phyloP scores from a whole-genome alignment of 208 protist species.

The Crithidia expoeki region DNA sequence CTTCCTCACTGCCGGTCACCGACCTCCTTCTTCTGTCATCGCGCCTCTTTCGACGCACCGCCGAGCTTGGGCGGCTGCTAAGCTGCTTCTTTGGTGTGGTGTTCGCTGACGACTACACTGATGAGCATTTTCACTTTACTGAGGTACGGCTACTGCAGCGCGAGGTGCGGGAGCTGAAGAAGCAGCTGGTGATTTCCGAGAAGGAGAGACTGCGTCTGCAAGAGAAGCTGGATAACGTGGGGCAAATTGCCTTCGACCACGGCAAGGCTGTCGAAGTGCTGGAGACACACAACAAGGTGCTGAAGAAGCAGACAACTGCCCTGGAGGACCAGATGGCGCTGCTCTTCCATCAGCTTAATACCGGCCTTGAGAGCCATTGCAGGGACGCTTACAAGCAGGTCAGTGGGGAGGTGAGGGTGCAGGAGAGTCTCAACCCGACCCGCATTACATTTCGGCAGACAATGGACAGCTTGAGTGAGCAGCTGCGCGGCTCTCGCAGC shows the following conservation, averaged over 20 bases:
- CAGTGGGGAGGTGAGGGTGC: conserved; percentile 71
- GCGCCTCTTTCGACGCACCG: conserved; percentile 82
- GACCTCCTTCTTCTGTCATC: conserved; percentile 90
- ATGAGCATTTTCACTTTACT: conserved; percentile 90
- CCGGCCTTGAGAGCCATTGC: conserved; percentile 76
- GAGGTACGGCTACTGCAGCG: conserved; percentile 84
- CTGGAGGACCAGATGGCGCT: conserved; percentile 93
- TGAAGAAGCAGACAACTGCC: conserved; percentile 81
- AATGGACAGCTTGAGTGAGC: conserved; percentile 88
- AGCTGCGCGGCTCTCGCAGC: conserved; percentile 70
- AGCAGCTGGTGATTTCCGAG: conserved; percentile 58
- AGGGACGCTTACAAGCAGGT: conserved; percentile 79
- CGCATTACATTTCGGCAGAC: conserved; percentile 88
- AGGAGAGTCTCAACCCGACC: conserved; percentile 79
- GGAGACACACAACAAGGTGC: conserved; percentile 82
- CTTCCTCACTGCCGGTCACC: conserved; percentile 72
- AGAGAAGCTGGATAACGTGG: conserved; percentile 80
- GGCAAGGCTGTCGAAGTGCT: conserved; percentile 82
- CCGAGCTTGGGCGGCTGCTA: conserved; percentile 81
- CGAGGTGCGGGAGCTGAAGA: conserved; percentile 68
- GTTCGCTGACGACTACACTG: conserved; percentile 83
- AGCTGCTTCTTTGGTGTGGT: conserved; percentile 87
- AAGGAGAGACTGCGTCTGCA: conserved; percentile 68
- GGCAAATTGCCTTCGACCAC: conserved; percentile 78
- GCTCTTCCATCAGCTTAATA: conserved; percentile 89